Percentiles rank a stretch among this genome's conserved stretches.
phyloP scores from a whole-genome alignment of 139 green algal genomes.

The Chlamydomonas eustigma region DNA sequence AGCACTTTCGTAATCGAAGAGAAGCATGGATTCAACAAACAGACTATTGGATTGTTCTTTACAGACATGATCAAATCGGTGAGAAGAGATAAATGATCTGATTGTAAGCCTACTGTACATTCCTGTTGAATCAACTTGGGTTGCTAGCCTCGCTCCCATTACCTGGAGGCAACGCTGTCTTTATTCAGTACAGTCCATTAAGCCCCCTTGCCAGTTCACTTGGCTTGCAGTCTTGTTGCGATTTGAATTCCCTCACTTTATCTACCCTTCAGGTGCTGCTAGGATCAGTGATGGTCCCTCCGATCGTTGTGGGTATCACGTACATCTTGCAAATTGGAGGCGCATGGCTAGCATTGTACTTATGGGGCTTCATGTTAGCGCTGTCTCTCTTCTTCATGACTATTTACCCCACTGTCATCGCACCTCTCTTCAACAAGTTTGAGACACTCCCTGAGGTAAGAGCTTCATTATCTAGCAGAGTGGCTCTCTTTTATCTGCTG shows the following conservation, averaged over 20 bases:
- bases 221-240: background rate
- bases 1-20: slow-evolving; percentile 56
- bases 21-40: slow-evolving; percentile 90
- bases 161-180: too few relatives aligned
- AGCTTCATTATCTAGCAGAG: too few relatives aligned
- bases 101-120: too few relatives aligned
- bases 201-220: background rate
- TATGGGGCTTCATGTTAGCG: slow-evolving; percentile 80
- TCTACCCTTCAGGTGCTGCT: slow-evolving; percentile 48
- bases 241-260: too few relatives aligned
- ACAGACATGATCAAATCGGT: slow-evolving; percentile 55
- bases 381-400: slow-evolving; percentile 69
- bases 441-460: slow-evolving; percentile 49
- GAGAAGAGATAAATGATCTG: too few relatives aligned
- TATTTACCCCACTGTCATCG: slow-evolving; percentile 61
- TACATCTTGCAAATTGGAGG: slow-evolving; percentile 60
- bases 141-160: too few relatives aligned
- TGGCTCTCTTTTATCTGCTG: too few relatives aligned
- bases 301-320: slow-evolving; percentile 62
- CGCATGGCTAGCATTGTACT: slow-evolving; percentile 63
- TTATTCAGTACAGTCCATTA: too few relatives aligned
- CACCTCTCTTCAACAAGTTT: slow-evolving; percentile 85
- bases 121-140: too few relatives aligned
- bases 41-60: slow-evolving; percentile 46
- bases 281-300: slow-evolving; percentile 59